These are phyloP conservation scores for Misopates orontium DNA, from an alignment of 257 asterid species.

Conservation along the genomic window DNA sequence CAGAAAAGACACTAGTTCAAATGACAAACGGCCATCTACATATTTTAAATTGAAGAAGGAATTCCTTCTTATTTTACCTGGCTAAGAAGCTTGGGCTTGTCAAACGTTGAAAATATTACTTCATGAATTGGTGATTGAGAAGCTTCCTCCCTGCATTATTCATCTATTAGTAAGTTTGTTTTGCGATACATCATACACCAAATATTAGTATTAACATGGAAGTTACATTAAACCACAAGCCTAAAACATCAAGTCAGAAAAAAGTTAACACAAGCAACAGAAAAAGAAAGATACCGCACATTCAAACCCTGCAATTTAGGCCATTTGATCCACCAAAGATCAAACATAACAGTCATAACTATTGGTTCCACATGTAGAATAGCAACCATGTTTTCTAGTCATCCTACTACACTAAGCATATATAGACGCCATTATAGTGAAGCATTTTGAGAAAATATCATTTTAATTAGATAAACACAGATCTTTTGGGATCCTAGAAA, in stretches of 20 bases:
- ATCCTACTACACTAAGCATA: not conserved
- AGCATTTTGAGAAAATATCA: not conserved
- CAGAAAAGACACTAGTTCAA: too few relatives aligned
- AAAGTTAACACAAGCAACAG: not conserved
- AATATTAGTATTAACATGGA: not conserved
- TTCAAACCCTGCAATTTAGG: not conserved
- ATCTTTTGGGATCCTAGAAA: not conserved
- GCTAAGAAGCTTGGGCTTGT: slow-evolving; percentile 95
- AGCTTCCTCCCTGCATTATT: slow-evolving; percentile 65
- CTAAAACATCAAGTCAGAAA: not conserved
- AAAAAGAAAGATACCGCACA: not conserved
- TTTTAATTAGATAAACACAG: slow-evolving; percentile 5
- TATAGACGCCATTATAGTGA: not conserved
- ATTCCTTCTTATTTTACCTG: slow-evolving; percentile 54
- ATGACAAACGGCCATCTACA: not conserved
- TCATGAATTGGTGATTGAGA: slow-evolving; percentile 59
- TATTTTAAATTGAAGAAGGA: slow-evolving; percentile 8
- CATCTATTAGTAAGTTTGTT: slow-evolving; percentile 20
- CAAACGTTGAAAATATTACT: slow-evolving; percentile 79
- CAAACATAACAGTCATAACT: not conserved
- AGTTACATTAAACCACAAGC: not conserved
- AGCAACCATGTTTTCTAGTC: not conserved
- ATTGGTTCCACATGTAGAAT: not conserved
- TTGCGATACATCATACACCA: not conserved
- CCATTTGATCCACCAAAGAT: not conserved